phyloP scores from a whole-genome alignment of 2,329 filamentous ascomycete species.

The Ustilaginoidea virens region DNA sequence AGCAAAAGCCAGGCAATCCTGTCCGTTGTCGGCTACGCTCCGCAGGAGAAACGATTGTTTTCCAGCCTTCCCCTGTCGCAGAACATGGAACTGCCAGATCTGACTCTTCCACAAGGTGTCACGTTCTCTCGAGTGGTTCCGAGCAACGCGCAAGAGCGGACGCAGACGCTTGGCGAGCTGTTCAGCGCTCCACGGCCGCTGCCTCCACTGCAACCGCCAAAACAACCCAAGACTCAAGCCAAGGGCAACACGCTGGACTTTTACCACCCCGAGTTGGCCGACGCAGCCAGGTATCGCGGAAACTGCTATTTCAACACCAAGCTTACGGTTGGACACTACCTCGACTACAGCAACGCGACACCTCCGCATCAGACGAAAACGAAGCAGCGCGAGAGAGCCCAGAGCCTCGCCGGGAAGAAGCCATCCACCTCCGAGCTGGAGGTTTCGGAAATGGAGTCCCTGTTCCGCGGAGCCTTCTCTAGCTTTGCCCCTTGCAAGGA shows the following conservation, averaged over 20 bases:
- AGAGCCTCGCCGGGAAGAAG: conserved; percentile 49
- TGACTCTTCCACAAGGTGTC: conserved; percentile 59
- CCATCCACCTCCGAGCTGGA: conserved; percentile 39
- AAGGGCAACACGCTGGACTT: conserved; percentile 42
- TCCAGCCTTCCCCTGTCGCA: conserved; percentile 51
- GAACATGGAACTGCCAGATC: conserved; percentile 17
- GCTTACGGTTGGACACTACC: conserved; percentile 52
- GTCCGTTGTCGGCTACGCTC: conserved; percentile 62
- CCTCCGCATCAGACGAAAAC: conserved; percentile 37
- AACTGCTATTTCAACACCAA: conserved; percentile 52
- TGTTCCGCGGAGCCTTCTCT: conserved; percentile 65
- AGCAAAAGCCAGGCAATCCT: conserved; percentile 43
- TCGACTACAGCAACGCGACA: conserved; percentile 52
- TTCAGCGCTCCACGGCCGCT: conserved; percentile 55
- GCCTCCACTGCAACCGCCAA: conserved; percentile 53
- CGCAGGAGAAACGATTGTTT: conserved; percentile 63
- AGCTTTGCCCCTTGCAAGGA: conserved; percentile 67
- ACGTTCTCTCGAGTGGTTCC: conserved; percentile 25
- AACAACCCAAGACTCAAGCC: conserved; percentile 53
- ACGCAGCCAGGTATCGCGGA: conserved; percentile 36
- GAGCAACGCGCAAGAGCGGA: conserved; percentile 26
- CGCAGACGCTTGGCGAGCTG: conserved; percentile 54
- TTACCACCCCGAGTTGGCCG: conserved; percentile 36
- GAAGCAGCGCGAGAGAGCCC: conserved; percentile 56
- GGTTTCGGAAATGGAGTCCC: conserved; percentile 52